Evolutionary conservation across 2,329 filamentous ascomycete genomes (phyloP), one percentile per base, ranked within the genome.

Genomic region (Aspergillus sergii): DNA sequence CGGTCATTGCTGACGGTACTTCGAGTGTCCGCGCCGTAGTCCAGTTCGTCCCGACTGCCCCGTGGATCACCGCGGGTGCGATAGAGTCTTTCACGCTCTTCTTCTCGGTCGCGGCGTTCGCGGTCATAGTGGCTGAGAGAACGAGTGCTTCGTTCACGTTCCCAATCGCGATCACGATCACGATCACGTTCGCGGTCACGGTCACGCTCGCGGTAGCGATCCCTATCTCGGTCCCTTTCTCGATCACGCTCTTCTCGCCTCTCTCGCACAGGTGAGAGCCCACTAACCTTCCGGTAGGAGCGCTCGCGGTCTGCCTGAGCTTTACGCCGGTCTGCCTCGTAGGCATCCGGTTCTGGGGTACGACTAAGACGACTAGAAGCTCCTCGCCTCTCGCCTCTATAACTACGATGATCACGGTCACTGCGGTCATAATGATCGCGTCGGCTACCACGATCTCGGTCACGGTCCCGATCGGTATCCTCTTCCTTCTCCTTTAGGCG

Each of bases 231-330:
- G 36, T 75, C 75, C 39, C 76, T 69, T 34, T 76, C 70, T 45
- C 73, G 75, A 61, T 79, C 75, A 32, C 77, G 76, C n/a, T 78
- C 76, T 34, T 78, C 75, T 9, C 74, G 73, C 56, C 76, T 69
- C 41, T 79, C 78, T 23, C 74, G 75, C n/a, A 74, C 66, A 21
- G 85, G 85, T 69, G 86, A 82, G 67, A 86, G 74, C 71, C 86
- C 82, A 68, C 90, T 91, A 80, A 88, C 88, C 80, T 95, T 96
- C 77, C 92, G 89, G 80, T 97, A 96, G 71, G 96, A 94, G 68
- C 94, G 91, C 80, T 98, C 96, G 55, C 96, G 90, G 75, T 97
- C 94, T 62, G 94, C 93, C 74, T 95, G 94, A 50, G 94, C 94
- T 78, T 94, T 95, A 72, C 93, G 91, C 68, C 95, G 89, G 76